Base-by-base conservation (phyloP, 768 basidiomycete genomes). In the Tylopilus vinaceipallidus region DNA sequence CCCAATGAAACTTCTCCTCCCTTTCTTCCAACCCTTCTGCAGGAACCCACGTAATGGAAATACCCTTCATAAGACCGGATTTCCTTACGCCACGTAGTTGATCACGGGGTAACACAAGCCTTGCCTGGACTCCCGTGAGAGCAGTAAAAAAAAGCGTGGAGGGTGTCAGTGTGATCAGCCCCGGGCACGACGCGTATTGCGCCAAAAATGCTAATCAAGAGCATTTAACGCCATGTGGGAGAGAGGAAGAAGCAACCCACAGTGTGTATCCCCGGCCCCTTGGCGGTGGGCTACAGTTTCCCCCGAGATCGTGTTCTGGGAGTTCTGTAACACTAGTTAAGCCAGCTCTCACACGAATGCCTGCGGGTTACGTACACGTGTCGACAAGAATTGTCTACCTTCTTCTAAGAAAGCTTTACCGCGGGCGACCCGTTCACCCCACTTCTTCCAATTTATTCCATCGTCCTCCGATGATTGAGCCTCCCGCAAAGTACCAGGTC, bases 1-100 rank as follows among this genome's bases (percentile, higher is more conserved):
- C 74, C 80, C 82, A 84, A 16, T 67, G 53, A 58, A 87, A 84
- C 55, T 67, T 78, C 44, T 80, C 82, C 46, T 79, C 77, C 45
- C 67, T 73, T 49, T 73, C 73, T 27, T 61, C 50, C 14, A 70
- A 66, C 6, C 51, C 24, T 7, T 47, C 47, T 22, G 58, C 56
- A 5, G 69, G 60, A 33, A 45, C 51, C 76, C 78, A 83, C 38
- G 64, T 63, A 20, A 88, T 62, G 13, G 69, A 60, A 23, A 88
- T 63, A 2, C 83, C 82, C 59, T 75, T 78, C 55, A 82, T 61
- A 23, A 80, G 50, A 8, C 79, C 77, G 24, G 69, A 71, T 68
- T 80, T 84, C 72, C 78, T 84, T 41, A 84, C 78, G 38, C 78
- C 75, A 44, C 72, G 76, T 49, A 88, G 64, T 44, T 71, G 68